These are phyloP conservation scores for Xylariaceae sp. DNA, from an alignment of 2,329 filamentous ascomycete species.

Conservation along the genomic window DNA sequence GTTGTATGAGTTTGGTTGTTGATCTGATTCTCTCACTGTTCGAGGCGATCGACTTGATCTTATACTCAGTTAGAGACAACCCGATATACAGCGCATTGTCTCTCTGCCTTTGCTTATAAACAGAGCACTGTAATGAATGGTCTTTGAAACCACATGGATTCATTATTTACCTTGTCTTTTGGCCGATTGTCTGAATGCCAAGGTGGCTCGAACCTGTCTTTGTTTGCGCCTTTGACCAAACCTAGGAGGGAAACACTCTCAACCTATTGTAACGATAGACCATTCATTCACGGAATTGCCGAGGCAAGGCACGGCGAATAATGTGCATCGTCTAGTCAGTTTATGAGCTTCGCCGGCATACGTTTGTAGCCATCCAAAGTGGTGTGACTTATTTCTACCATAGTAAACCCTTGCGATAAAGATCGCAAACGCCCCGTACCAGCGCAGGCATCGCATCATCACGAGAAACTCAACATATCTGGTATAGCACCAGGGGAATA, in stretches of 20 bases:
- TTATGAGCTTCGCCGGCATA: neutral
- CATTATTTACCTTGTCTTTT: neutral
- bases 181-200: neutral
- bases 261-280: too few species aligned
- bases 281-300: too few species aligned
- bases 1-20: neutral
- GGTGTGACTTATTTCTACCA: too few species aligned
- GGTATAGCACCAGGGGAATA: neutral
- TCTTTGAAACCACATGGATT: neutral
- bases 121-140: neutral
- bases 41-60: neutral
- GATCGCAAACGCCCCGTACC: neutral
- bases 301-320: too few species aligned
- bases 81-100: neutral
- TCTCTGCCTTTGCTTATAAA: neutral
- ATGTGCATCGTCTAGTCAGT: too few species aligned
- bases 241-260: neutral
- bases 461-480: neutral
- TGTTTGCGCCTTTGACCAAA: neutral
- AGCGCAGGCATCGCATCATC: neutral
- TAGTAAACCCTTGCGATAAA: too few species aligned
- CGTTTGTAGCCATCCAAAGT: neutral
- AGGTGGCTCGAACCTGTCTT: neutral
- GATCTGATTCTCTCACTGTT: neutral
- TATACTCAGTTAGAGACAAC: slow-evolving; percentile 5